These are phyloP conservation scores for Ustilago tritici DNA, from an alignment of 1,284 basidiomycete genomes.

Conservation along the genomic window DNA sequence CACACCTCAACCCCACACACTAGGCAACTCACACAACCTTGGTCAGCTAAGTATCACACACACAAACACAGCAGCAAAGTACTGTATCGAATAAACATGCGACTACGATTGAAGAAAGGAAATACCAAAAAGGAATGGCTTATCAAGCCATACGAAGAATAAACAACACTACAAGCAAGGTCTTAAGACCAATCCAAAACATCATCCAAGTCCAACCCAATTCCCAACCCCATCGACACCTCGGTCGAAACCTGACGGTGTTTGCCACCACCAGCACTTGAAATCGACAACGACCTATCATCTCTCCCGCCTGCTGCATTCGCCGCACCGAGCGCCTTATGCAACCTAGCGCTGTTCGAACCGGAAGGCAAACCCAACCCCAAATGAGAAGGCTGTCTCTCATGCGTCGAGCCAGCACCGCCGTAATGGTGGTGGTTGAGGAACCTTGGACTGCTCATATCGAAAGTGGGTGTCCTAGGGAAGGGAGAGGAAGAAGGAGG, in stretches of 20 bases:
- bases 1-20: neutral
- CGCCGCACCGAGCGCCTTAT: conserved; percentile 29
- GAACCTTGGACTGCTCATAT: conserved; percentile 48
- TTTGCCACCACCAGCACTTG: conserved; percentile 31
- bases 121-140: neutral
- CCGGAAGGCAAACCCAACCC: conserved; percentile 41
- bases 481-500: conserved; percentile 54
- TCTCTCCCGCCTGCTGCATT: conserved; percentile 13
- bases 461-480: conserved; percentile 55
- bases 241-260: conserved; percentile 46
- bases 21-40: neutral
- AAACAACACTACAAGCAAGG: neutral
- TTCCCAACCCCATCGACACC: conserved; percentile 45
- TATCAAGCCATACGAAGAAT: neutral
- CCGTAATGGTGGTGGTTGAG: conserved; percentile 19
- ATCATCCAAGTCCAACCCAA: conserved; percentile 54
- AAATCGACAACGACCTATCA: conserved; percentile 27
- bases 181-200: conserved; percentile 47
- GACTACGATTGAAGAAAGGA: neutral
- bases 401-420: conserved; percentile 21
- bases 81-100: neutral
- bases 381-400: conserved; percentile 42
- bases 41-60: neutral
- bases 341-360: conserved; percentile 23
- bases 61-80: neutral